Conservation (phyloP, 768 basidiomycete species). For the Russula lepida region DNA sequence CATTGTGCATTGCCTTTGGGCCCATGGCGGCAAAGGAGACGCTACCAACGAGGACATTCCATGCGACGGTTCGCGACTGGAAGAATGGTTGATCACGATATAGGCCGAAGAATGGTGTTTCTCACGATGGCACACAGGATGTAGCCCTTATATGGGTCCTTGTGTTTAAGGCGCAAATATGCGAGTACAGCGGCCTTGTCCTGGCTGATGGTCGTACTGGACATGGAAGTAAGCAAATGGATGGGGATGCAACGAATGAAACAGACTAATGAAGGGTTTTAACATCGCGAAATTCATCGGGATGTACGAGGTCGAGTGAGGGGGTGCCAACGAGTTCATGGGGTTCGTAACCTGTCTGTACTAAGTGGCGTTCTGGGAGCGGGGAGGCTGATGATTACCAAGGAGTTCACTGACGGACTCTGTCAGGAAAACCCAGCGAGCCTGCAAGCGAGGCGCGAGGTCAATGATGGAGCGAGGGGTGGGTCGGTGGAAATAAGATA, state of each 20-base stretch:
- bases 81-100: background rate
- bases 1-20: constrained; percentile 69
- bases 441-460: constrained; percentile 31
- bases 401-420: constrained; percentile 58
- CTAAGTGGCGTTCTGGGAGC: background rate
- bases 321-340: constrained; percentile 60
- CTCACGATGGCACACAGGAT: constrained; percentile 67
- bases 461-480: constrained; percentile 1
- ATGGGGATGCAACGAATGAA: background rate
- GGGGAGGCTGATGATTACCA: constrained; percentile 30
- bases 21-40: constrained; percentile 72
- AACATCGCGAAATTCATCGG: constrained; percentile 65
- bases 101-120: constrained; percentile 11
- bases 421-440: constrained; percentile 59
- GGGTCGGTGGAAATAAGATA: constrained; percentile 21
- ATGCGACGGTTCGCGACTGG: constrained; percentile 57
- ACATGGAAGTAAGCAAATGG: background rate
- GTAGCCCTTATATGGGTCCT: constrained; percentile 69
- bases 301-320: constrained; percentile 70
- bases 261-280: constrained; percentile 62
- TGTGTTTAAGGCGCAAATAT: constrained; percentile 73
- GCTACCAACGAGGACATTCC: constrained; percentile 67
- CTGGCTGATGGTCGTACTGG: constrained; percentile 63
- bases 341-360: constrained; percentile 58
- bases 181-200: constrained; percentile 76